Percentiles rank a stretch among this genome's conserved stretches.
These are phyloP conservation scores for Pleurotus tuoliensis DNA, from an alignment of 768 basidiomycete species.

Conservation along the genomic window DNA sequence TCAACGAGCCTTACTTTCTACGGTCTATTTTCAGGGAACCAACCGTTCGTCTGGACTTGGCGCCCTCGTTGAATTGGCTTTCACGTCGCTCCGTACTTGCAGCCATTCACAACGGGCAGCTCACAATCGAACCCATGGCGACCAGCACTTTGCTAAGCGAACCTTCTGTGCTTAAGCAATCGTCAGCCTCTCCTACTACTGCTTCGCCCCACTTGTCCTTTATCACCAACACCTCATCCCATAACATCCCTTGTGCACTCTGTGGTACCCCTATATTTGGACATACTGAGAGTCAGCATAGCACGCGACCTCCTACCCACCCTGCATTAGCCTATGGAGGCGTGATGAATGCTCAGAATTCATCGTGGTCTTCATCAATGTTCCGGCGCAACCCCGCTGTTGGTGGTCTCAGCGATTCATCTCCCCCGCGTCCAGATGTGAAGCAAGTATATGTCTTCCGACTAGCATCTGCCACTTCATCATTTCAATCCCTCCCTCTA, in stretches of 20 bases:
- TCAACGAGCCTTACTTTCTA: slow-evolving; percentile 9
- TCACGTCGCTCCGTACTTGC: slow-evolving; percentile 76
- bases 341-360: slow-evolving; percentile 14
- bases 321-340: slow-evolving; percentile 26
- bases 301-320: slow-evolving; percentile 27
- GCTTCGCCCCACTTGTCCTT: slow-evolving; percentile 42
- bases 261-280: slow-evolving; percentile 64
- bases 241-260: slow-evolving; percentile 69
- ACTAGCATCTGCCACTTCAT: slow-evolving; percentile 33
- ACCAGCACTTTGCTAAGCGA: slow-evolving; percentile 58
- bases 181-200: slow-evolving; percentile 20
- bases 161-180: slow-evolving; percentile 20
- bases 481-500: slow-evolving; percentile 23
- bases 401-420: slow-evolving; percentile 22
- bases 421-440: slow-evolving; percentile 27
- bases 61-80: slow-evolving; percentile 93
- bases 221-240: slow-evolving; percentile 32
- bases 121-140: slow-evolving; percentile 84
- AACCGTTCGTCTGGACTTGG: slow-evolving; percentile 87
- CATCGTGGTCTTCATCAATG: slow-evolving; percentile 52
- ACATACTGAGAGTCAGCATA: slow-evolving; percentile 16
- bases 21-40: slow-evolving; percentile 61
- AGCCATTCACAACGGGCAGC: slow-evolving; percentile 84
- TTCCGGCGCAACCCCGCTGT: slow-evolving; percentile 51
- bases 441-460: slow-evolving; percentile 69